Evolutionary conservation across 345 rosid species (phyloP).

Genomic region (Eucalyptus guilfoylei): DNA sequence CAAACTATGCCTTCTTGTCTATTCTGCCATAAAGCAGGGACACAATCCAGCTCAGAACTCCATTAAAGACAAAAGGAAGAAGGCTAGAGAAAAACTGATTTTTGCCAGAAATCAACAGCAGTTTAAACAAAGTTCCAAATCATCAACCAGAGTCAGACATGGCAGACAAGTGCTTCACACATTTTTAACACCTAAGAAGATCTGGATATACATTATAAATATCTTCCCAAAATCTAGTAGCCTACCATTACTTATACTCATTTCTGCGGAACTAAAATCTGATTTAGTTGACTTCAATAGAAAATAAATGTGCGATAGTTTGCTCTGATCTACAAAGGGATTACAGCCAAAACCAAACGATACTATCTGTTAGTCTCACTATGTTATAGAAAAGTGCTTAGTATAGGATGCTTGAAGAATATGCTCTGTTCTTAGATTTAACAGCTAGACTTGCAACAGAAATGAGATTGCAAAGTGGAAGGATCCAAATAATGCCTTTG

Average conservation of each 20-base stretch:
- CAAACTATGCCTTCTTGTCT: not conserved
- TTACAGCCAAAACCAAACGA: not conserved
- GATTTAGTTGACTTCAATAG: not conserved
- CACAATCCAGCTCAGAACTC: not conserved
- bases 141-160: not conserved
- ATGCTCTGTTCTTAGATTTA: not conserved
- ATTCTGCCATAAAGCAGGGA: not conserved
- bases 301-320: not conserved
- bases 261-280: not conserved
- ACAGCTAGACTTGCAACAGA: not conserved
- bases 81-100: not conserved
- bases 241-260: not conserved
- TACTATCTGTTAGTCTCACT: not conserved
- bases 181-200: not conserved
- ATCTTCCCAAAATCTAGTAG: not conserved
- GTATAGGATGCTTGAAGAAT: not conserved
- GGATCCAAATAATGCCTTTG: not conserved
- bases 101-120: not conserved
- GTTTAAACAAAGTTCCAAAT: not conserved
- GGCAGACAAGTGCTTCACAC: not conserved
- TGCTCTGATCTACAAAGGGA: not conserved
- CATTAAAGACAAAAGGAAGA: not conserved
- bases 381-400: not conserved
- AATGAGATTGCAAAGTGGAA: not conserved
- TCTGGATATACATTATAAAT: not conserved